A percentile compares a stretch with the other conserved stretches of the same genome.
phyloP scores from a whole-genome alignment of 192 early-diverging fungal genomes.

The Cetraspora pellucida region DNA sequence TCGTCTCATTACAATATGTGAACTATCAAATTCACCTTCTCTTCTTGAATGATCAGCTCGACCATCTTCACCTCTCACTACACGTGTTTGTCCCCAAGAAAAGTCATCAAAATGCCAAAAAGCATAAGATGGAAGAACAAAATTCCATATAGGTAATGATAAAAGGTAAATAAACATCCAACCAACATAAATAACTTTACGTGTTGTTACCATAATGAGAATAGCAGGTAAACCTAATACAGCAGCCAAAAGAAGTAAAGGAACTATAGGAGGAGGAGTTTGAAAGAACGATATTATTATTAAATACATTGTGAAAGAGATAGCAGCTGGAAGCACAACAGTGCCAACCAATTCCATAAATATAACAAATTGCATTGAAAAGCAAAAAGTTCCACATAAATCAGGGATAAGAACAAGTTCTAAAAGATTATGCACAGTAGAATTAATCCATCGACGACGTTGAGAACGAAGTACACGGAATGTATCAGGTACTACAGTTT shows the following conservation, averaged over 20 bases:
- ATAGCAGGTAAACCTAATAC: constrained; percentile 79
- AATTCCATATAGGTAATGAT: constrained; percentile 78
- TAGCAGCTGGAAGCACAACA: constrained; percentile 89
- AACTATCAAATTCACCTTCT: constrained; percentile 73
- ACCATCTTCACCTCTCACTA: constrained; percentile 61
- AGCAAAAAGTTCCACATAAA: constrained; percentile 88
- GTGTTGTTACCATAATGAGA: constrained; percentile 79
- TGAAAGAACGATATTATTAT: constrained; percentile 65
- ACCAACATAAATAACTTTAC: constrained; percentile 75
- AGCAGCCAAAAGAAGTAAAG: constrained; percentile 66
- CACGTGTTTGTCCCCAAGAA: constrained; percentile 82
- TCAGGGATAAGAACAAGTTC: constrained; percentile 83
- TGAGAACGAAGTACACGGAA: constrained; percentile 84
- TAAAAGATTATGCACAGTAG: constrained; percentile 87
- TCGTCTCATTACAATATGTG: constrained; percentile 73
- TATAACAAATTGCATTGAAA: constrained; percentile 96
- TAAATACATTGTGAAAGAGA: constrained; percentile 84
- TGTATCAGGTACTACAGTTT: constrained; percentile 85
- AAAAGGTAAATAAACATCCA: constrained; percentile 84
- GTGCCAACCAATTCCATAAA: constrained; percentile 95
- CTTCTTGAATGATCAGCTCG: constrained; percentile 60
- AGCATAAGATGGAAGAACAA: constrained; percentile 74
- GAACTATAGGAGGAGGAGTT: constrained; percentile 55
- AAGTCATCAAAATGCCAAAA: constrained; percentile 92
- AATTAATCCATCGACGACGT: constrained; percentile 92